phyloP scores from a whole-genome alignment of 305 asterid species.

The Fraxinus ornus region DNA sequence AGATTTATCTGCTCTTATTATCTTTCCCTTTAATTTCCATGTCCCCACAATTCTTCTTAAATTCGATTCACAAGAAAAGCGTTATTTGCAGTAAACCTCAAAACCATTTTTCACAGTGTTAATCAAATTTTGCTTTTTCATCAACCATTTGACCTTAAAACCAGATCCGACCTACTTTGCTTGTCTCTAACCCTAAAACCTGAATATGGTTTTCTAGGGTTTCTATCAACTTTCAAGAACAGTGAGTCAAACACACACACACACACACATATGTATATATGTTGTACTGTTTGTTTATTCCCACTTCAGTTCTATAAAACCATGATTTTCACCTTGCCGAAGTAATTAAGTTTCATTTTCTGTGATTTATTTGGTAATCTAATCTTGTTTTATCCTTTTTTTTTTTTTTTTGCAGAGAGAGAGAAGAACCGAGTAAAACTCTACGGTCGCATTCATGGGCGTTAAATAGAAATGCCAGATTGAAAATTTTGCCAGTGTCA shows the following conservation, averaged over 20 bases:
- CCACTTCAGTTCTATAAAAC: neutral
- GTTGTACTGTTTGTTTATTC: neutral
- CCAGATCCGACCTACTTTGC: slow-evolving; percentile 19
- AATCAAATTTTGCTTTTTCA: neutral
- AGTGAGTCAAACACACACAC: slow-evolving; percentile 2
- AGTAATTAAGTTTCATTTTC: neutral
- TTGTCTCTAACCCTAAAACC: slow-evolving; percentile 22
- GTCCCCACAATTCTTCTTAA: slow-evolving; percentile 37
- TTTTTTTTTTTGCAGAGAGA: too few relatives aligned
- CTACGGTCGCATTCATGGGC: neutral
- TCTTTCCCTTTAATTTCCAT: slow-evolving; percentile 26
- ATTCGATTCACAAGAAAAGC: slow-evolving; percentile 51
- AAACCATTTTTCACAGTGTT: slow-evolving; percentile 17
- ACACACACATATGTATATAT: neutral
- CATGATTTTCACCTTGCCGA: neutral
- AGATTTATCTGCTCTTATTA: neutral
- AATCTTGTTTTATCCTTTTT: neutral
- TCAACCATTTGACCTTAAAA: neutral
- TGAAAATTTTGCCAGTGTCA: slow-evolving; percentile 2
- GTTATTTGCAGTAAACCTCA: slow-evolving; percentile 19
- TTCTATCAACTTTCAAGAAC: neutral
- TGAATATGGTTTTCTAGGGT: slow-evolving; percentile 15
- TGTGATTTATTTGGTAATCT: neutral
- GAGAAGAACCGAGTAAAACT: slow-evolving; percentile 20
- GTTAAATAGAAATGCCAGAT: neutral